Base-by-base conservation (phyloP, 352 stramenopile species). In the Phytopythium kandeliae region DNA sequence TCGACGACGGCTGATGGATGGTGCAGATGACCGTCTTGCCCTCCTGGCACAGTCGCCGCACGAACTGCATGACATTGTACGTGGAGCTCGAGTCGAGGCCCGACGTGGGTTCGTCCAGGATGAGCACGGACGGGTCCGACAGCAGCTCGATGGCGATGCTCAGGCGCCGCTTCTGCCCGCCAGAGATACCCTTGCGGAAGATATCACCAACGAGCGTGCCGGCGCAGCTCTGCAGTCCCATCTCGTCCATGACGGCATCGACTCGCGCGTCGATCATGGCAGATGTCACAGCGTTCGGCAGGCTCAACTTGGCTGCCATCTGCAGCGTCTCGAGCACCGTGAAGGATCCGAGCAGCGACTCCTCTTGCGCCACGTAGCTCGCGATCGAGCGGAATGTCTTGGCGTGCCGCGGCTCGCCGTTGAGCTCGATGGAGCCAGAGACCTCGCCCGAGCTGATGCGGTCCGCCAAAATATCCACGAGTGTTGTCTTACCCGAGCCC, bases 121-220 rank as follows among this genome's bases (percentile, higher is more conserved):
- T 86, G 11, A 96, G 46, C 19, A 96, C 71, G 1, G 57, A 67
- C 16, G 87, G 85, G 49, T 79, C 69, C 3, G 63, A 75, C 13
- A 96, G 59, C 24, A 96, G 57, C 53, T 93, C 86, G 16, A 95
- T 74, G 4, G 67, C 87, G 48, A 96, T 86, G 17, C 60, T 77
- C 4, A 96, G 65, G 21, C 86, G 71, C 3, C 79, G 64, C 41
- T 92, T 89, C 42, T 95, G 83, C 48, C 85, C 86, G 21, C 81
- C 83, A 8, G 64, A 84, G 9, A 96, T 58, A 9, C 85, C 85
- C 48, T 89, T 82, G 31, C 67, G 60, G 54, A 91, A 92, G 25
- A 89, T 66, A 54, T 86, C 80, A 26, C 85, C 82, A 1, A 93
- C 80, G 37, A 88, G 43, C 15, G 81, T 92, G 49, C 81, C 11